These are phyloP conservation scores for Pseudocercospora fijiensis DNA, from an alignment of 2,329 filamentous ascomycete genomes.

Conservation along the genomic window DNA sequence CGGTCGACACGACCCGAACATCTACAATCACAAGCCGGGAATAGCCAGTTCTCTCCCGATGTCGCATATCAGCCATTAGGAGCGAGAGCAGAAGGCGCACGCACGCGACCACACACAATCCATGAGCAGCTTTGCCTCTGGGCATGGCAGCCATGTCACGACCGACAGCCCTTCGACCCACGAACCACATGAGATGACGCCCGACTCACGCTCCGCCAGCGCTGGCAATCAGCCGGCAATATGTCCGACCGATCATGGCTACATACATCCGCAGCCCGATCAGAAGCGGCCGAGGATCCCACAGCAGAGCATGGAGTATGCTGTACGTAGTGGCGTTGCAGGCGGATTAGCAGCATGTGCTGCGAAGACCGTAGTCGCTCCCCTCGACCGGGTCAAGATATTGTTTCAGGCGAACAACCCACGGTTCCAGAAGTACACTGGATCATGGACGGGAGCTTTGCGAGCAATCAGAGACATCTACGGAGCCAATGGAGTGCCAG, in stretches of 20 bases:
- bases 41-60: slow-evolving; percentile 16
- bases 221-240: slow-evolving; percentile 42
- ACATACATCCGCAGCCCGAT: slow-evolving; percentile 43
- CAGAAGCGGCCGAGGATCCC: slow-evolving; percentile 55
- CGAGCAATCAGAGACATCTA: slow-evolving; percentile 83
- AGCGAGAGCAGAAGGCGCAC: slow-evolving; percentile 10
- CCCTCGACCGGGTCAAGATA: slow-evolving; percentile 96
- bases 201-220: slow-evolving; percentile 23
- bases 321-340: slow-evolving; percentile 78
- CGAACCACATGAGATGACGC: slow-evolving; percentile 43
- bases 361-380: slow-evolving; percentile 91
- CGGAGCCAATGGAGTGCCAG: slow-evolving; percentile 66
- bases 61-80: slow-evolving; percentile 16
- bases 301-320: slow-evolving; percentile 78
- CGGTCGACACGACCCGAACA: neutral
- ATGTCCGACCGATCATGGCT: slow-evolving; percentile 54
- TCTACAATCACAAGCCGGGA: slow-evolving; percentile 4
- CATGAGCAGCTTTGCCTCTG: slow-evolving; percentile 31
- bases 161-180: slow-evolving; percentile 23
- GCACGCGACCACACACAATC: slow-evolving; percentile 20
- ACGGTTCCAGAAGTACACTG: slow-evolving; percentile 87
- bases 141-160: slow-evolving; percentile 33
- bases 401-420: slow-evolving; percentile 96
- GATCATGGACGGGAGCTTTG: slow-evolving; percentile 82
- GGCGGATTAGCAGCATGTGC: slow-evolving; percentile 90